Evolutionary conservation across 176 grass and related monocot genomes (phyloP).

Genomic region (Pontederia paniculata): DNA sequence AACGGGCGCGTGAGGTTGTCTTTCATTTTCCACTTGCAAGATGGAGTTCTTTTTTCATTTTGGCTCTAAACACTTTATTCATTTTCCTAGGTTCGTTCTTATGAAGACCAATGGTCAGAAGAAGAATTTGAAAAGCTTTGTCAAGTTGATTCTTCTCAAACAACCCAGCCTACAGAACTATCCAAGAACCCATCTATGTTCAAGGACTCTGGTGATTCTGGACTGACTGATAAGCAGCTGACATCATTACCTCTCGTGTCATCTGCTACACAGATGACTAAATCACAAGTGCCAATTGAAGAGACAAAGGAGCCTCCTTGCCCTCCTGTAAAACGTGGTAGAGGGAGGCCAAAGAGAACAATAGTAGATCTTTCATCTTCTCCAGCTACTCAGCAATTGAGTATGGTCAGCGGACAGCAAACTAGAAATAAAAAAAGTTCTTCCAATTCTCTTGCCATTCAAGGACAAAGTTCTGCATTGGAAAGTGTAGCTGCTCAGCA

Average conservation of each 20-base stretch:
- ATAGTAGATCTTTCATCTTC: slow-evolving; percentile 15
- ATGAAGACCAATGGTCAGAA: slow-evolving; percentile 98
- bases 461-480: slow-evolving; percentile 14
- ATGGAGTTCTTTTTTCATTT: background rate
- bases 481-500: slow-evolving; percentile 8
- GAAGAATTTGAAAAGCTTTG: slow-evolving; percentile 99
- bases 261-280: background rate
- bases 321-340: slow-evolving; percentile 58
- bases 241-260: background rate
- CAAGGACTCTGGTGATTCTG: slow-evolving; percentile 43
- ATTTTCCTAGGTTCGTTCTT: slow-evolving; percentile 73
- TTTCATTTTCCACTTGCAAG: slow-evolving; percentile 2
- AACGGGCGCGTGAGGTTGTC: slow-evolving; percentile 91
- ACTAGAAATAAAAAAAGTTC: slow-evolving; percentile 10
- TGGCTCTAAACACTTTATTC: background rate
- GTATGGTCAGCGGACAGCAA: slow-evolving; percentile 32
- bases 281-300: slow-evolving; percentile 25
- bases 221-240: slow-evolving; percentile 36
- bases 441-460: background rate
- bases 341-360: slow-evolving; percentile 81
- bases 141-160: slow-evolving; percentile 63
- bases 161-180: slow-evolving; percentile 19
- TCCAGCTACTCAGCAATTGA: slow-evolving; percentile 23
- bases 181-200: slow-evolving; percentile 21
- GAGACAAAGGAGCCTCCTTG: slow-evolving; percentile 19